Conservation (phyloP, 1,139 yeast genomes). For the Suhomyces anneliseae region DNA sequence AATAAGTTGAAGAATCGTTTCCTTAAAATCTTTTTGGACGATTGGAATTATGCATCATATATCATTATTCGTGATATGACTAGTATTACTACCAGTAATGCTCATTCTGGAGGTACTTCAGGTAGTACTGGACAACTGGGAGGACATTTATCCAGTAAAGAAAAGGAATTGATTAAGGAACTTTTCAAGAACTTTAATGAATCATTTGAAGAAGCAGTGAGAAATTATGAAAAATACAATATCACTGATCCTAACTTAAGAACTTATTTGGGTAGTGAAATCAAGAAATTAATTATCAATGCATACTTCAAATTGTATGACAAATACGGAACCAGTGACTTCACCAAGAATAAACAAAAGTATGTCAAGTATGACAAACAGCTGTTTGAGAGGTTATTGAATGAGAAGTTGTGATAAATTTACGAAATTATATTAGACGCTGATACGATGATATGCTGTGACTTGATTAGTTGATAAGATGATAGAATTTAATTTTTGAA, state of each 20-base stretch:
- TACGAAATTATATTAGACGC: neutral
- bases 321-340: conserved; percentile 67
- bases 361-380: conserved; percentile 71
- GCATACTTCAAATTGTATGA: conserved; percentile 83
- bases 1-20: conserved; percentile 73
- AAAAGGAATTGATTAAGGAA: conserved; percentile 82
- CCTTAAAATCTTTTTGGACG: conserved; percentile 71
- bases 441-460: neutral
- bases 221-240: conserved; percentile 61
- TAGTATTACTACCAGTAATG: conserved; percentile 44
- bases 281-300: conserved; percentile 69
- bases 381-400: conserved; percentile 53
- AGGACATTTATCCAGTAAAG: conserved; percentile 54
- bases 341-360: conserved; percentile 69
- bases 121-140: conserved; percentile 17
- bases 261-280: conserved; percentile 61
- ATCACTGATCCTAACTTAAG: conserved; percentile 68
- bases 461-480: too few relatives aligned
- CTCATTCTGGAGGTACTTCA: conserved; percentile 37
- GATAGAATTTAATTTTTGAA: neutral
- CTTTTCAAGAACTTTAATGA: conserved; percentile 79
- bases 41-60: conserved; percentile 81
- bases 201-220: conserved; percentile 74
- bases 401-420: conserved; percentile 27
- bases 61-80: conserved; percentile 71